Evolutionary conservation across 2,329 filamentous ascomycete species (phyloP), one percentile per base, ranked within the genome.

Genomic region (Lasiodiplodia theobromae): DNA sequence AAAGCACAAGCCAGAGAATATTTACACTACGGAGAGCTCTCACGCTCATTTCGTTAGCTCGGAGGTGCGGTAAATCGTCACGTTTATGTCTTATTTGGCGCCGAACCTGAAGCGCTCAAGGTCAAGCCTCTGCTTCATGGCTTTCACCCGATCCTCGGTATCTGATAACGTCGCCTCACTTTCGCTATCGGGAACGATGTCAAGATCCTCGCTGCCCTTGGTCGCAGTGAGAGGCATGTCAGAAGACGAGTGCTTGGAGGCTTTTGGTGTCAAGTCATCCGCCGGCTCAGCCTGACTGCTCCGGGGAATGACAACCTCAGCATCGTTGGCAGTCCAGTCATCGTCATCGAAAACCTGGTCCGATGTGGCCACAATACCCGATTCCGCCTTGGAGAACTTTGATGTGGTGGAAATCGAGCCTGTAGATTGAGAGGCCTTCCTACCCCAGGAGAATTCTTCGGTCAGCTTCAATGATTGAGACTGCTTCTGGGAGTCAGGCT

Each of bases 141-240:
- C 37, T n/a, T 44, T 31, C 4, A 34, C 21, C 21, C 44, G 52
- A 10, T 52, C 65, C 8, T 68, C 56, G 8, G n/a, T 6, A 5
- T 58, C 65, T 6, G 53, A 58, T 11, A 72, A 11, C 18, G 31
- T 57, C 6, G 23, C 37, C 8, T 79, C 76, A 18, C 73, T 78
- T 44, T 81, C 80, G 71, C 83, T 85, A 53, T 83, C 79, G 0
- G 81, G 82, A 0, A 84, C 77, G 28, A 68, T 54, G 16, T 85
- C 72, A 21, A 84, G 68, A 62, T 85, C 83, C 70, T 85, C 83
- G 69, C 83, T 85, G 14, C 83, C 83, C 69, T 80, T 79, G 8
- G 53, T 60, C 7, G 23, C 25, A 25, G 37, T 23, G n/a, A 6
- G 16, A 44, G 44, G 21, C 18, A 5, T 37, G 21, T 8, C n/a